These are phyloP conservation scores for Apiospora aurea DNA, from an alignment of 2,329 filamentous ascomycete species.

Conservation along the genomic window DNA sequence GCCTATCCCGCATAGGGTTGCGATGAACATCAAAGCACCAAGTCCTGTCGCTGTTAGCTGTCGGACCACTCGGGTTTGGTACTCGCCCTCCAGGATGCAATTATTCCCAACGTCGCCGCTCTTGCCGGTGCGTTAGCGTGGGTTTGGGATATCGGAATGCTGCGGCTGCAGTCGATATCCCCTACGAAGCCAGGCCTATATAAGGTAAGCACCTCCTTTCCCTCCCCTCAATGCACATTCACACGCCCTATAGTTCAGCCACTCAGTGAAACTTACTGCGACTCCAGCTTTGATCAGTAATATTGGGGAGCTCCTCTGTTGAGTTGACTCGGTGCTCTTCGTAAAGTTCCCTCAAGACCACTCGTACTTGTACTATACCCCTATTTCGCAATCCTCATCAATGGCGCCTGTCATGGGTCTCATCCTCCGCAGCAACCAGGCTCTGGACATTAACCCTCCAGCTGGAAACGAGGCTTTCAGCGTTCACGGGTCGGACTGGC, in stretches of 20 bases:
- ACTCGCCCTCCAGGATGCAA: neutral
- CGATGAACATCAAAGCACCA: slow-evolving; percentile 4
- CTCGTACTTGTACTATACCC: neutral
- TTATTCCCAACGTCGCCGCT: slow-evolving; percentile 2
- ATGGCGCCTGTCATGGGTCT: slow-evolving; percentile 31
- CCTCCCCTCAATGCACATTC: neutral
- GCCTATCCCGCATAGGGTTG: slow-evolving; percentile 11
- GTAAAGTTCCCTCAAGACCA: neutral
- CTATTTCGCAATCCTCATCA: slow-evolving; percentile 16
- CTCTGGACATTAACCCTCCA: slow-evolving; percentile 55
- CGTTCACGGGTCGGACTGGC: slow-evolving; percentile 59
- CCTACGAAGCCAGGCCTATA: neutral
- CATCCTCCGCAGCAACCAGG: slow-evolving; percentile 50
- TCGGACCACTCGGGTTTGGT: neutral
- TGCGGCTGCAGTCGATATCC: neutral
- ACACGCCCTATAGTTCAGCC: neutral
- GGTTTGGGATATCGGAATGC: neutral
- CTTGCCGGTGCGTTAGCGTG: neutral
- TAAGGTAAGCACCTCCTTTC: neutral
- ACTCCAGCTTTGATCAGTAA: neutral
- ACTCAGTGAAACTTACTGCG: neutral
- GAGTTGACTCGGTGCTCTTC: neutral
- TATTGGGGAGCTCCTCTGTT: neutral
- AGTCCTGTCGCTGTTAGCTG: neutral
- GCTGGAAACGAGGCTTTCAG: slow-evolving; percentile 48